phyloP scores from a whole-genome alignment of 257 asterid species.

The Primulina eburnea region DNA sequence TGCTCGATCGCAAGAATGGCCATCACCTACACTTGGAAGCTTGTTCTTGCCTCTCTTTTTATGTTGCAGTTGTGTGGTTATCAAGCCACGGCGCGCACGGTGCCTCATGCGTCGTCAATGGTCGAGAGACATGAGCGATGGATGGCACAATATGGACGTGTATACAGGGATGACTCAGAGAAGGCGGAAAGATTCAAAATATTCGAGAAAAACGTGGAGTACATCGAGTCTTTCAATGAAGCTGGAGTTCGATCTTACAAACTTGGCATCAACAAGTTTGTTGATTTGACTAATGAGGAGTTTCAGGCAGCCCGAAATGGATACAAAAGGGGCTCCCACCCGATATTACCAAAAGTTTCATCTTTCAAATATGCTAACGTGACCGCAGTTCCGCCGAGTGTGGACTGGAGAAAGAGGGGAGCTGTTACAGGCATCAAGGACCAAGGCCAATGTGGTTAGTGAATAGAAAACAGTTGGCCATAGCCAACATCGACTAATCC shows the following conservation, averaged over 20 bases:
- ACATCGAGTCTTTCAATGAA: constrained; percentile 14
- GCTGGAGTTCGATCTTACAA: background rate
- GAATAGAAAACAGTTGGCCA: too few species aligned
- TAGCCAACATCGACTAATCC: background rate
- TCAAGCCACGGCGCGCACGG: background rate
- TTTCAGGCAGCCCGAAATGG: constrained; percentile 16
- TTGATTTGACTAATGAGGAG: constrained; percentile 20
- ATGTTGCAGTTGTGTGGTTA: background rate
- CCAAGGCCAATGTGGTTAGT: constrained; percentile 3
- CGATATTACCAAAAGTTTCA: background rate
- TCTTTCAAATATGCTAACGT: constrained; percentile 18
- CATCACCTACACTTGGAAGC: background rate
- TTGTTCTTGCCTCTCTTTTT: background rate
- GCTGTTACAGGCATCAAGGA: background rate
- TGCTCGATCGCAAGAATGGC: constrained; percentile 20
- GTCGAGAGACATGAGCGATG: constrained; percentile 19
- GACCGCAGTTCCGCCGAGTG: background rate
- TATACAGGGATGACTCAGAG: constrained; percentile 16
- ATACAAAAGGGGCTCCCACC: background rate
- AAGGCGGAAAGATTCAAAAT: background rate
- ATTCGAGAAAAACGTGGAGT: constrained; percentile 18
- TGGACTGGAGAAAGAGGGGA: constrained; percentile 22
- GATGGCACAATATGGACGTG: constrained; percentile 20
- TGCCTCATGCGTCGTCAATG: background rate
- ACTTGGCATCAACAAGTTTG: constrained; percentile 12